phyloP scores from a whole-genome alignment of 73 alveolate species.

The Paramecium caudatum region DNA sequence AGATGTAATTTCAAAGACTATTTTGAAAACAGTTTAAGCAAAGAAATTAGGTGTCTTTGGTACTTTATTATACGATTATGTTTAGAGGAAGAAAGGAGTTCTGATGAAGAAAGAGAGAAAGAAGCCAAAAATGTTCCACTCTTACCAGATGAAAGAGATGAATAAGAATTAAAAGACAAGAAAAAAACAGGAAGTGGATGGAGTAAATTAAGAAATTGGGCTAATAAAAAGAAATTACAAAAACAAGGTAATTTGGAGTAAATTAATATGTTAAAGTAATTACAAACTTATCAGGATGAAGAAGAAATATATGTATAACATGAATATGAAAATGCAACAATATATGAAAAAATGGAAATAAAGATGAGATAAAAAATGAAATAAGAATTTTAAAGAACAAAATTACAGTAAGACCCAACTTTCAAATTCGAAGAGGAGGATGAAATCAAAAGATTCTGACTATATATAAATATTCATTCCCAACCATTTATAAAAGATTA shows the following conservation, averaged over 20 bases:
- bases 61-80: neutral
- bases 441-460: constrained; percentile 23
- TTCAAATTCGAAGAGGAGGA: constrained; percentile 54
- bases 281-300: constrained; percentile 34
- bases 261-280: neutral
- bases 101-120: constrained; percentile 59
- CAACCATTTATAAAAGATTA: constrained; percentile 13
- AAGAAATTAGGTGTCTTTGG: constrained; percentile 38
- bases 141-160: constrained; percentile 34
- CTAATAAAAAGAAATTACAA: neutral
- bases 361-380: neutral
- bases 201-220: constrained; percentile 57
- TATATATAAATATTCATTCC: neutral
- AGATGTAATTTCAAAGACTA: constrained; percentile 9
- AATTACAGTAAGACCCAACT: constrained; percentile 7
- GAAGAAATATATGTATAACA: constrained; percentile 8
- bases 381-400: constrained; percentile 43
- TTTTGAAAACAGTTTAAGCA: constrained; percentile 39
- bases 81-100: constrained; percentile 66
- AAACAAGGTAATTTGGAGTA: constrained; percentile 8
- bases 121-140: neutral
- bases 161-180: neutral
- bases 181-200: constrained; percentile 29
- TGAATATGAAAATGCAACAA: constrained; percentile 49
- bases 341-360: constrained; percentile 58